Base-by-base conservation (phyloP, 2,329 filamentous ascomycete genomes). In the Botrytis squamosa region DNA sequence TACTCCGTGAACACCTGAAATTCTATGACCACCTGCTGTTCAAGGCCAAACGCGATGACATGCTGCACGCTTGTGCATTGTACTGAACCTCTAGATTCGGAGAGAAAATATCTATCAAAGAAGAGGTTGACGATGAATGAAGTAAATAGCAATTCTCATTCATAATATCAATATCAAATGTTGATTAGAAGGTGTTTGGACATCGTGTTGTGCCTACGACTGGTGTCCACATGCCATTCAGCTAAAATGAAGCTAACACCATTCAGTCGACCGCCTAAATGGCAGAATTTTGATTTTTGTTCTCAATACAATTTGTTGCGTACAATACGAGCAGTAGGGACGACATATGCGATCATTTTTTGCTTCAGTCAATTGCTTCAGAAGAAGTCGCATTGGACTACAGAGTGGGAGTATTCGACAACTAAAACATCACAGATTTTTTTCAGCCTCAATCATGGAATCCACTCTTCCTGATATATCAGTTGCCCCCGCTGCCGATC, bases 401-500 rank as follows among this genome's bases (percentile, higher is more conserved):
- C 49, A 57, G 36, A 3, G 18, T 57, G n/a, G 22, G 29, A 18
- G 5, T 22, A 25, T 18, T 29, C 49, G 49, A n/a, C 66, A 69
- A 36, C 29, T 42, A 18, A 25, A 57, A 22, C 22, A 42, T 18
- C 22, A 42, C 22, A 42, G 38, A 69, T 69, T 57, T 12, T 69
- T 25, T 25, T 69, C 66, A 18, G n/a, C n/a, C 33, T 40, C 57
- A 18, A 40, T 33, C 40, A 71, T 71, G 69, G 29, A 71, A n/a
- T n/a, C 52, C 8, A 71, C 49, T 25, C 60, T 71, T 38, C 73
- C 74, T 38, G 77, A 81, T 72, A 81, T 82, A 72, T 77, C 77
- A 22, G 77, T 77, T 29, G 65, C 75, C n/a, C 81, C 81, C 64
- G 78, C 77, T 52, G 71, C 73, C 14, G 77, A 79, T 63, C 81